phyloP scores from a whole-genome alignment of 2,329 filamentous ascomycete genomes.

The Hirsutella minnesotensis region DNA sequence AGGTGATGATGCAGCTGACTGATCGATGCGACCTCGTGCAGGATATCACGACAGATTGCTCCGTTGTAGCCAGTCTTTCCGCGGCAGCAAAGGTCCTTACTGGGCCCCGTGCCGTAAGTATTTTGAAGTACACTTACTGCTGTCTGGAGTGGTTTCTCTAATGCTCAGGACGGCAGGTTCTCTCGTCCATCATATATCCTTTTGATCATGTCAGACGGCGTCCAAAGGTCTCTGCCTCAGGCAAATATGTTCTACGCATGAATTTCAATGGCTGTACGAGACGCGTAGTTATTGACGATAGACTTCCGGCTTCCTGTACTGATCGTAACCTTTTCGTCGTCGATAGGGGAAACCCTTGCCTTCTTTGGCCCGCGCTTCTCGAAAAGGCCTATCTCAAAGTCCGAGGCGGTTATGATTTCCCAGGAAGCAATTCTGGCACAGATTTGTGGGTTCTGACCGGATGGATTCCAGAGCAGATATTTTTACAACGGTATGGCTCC shows the following conservation, averaged over 20 bases:
- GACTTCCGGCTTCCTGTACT: constrained; percentile 66
- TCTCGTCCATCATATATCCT: constrained; percentile 64
- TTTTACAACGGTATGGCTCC: constrained; percentile 55
- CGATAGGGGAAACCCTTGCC: constrained; percentile 67
- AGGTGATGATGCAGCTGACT: constrained; percentile 42
- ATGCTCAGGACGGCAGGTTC: constrained; percentile 35
- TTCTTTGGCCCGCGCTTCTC: constrained; percentile 83
- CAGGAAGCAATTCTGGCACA: constrained; percentile 91
- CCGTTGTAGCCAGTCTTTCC: constrained; percentile 89
- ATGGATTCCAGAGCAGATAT: constrained; percentile 95
- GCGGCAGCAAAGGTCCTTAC: constrained; percentile 61
- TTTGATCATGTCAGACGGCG: constrained; percentile 46
- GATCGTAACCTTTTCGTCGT: constrained; percentile 73
- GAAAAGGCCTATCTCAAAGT: constrained; percentile 97
- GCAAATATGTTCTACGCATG: constrained; percentile 85
- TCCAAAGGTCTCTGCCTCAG: constrained; percentile 60
- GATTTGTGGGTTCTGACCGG: constrained; percentile 87
- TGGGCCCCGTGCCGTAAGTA: constrained; percentile 56
- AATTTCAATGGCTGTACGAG: constrained; percentile 93
- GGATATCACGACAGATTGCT: constrained; percentile 92
- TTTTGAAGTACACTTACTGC: constrained; percentile 1
- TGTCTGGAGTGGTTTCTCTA: background rate
- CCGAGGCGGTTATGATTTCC: constrained; percentile 91
- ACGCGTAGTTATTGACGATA: constrained; percentile 79
- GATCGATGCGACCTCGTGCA: constrained; percentile 74